phyloP scores from a whole-genome alignment of 305 asterid species.

The Ilex paraguariensis region DNA sequence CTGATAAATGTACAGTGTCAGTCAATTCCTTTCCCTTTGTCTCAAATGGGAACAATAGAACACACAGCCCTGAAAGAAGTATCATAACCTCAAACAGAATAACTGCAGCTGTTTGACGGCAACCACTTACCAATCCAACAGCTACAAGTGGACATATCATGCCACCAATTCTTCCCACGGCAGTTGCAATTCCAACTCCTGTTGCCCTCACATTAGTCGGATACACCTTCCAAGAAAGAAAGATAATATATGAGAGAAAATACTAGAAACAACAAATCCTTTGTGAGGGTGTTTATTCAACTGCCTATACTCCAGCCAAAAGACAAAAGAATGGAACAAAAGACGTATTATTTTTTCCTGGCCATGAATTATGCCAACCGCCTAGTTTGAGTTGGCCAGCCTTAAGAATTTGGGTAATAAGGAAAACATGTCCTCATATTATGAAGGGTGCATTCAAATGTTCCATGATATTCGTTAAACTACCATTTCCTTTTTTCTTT shows the following conservation, averaged over 20 bases:
- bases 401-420: too few species aligned
- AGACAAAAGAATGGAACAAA: too few species aligned
- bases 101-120: conserved; percentile 63
- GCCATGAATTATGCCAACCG: too few species aligned
- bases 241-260: background rate
- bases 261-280: too few species aligned
- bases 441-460: too few species aligned
- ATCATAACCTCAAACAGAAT: conserved; percentile 43
- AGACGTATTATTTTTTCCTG: too few species aligned
- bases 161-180: conserved; percentile 74
- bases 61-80: conserved; percentile 46
- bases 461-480: too few species aligned
- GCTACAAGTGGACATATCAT: conserved; percentile 91
- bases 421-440: too few species aligned
- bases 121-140: conserved; percentile 56
- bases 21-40: conserved; percentile 52
- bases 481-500: too few species aligned
- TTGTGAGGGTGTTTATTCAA: too few species aligned
- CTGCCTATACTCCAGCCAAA: too few species aligned
- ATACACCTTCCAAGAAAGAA: conserved; percentile 44
- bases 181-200: conserved; percentile 59
- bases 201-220: conserved; percentile 70
- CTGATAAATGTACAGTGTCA: conserved; percentile 18
- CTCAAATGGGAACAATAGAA: conserved; percentile 61
- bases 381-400: too few species aligned